Percentiles rank a stretch among this genome's conserved stretches.
These are phyloP conservation scores for Termitomyces sp. DNA, from an alignment of 768 basidiomycete genomes.

Conservation along the genomic window DNA sequence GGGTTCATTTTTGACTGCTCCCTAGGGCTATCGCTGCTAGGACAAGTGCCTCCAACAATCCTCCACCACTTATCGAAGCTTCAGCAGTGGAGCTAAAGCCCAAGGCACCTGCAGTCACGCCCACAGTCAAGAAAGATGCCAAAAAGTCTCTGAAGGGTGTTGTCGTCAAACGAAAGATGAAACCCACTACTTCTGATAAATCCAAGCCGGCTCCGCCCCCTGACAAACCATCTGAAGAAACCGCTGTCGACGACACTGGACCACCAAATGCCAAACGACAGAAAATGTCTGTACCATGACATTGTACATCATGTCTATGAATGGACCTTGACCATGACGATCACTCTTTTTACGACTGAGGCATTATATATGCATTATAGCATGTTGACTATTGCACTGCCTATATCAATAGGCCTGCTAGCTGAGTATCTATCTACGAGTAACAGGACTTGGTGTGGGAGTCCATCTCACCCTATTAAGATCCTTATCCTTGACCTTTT, in stretches of 20 bases:
- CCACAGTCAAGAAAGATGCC: conserved; percentile 55
- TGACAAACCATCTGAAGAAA: conserved; percentile 12
- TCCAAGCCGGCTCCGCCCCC: conserved; percentile 14
- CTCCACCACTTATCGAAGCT: conserved; percentile 39
- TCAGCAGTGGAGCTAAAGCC: conserved; percentile 32
- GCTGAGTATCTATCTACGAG: conserved; percentile 10
- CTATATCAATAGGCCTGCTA: neutral
- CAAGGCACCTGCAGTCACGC: conserved; percentile 25
- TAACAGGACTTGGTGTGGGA: conserved; percentile 55
- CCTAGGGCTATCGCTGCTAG: conserved; percentile 67
- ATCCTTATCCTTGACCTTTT: conserved; percentile 55
- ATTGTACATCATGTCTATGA: conserved; percentile 4
- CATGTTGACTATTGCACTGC: neutral
- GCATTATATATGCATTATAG: neutral
- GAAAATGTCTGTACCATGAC: conserved; percentile 40
- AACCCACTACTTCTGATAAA: conserved; percentile 29
- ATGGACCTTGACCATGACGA: neutral
- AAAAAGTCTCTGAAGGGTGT: conserved; percentile 78
- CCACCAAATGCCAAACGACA: conserved; percentile 56
- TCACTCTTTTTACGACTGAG: neutral
- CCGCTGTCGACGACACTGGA: conserved; percentile 4
- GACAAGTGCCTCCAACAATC: conserved; percentile 44
- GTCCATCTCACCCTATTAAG: conserved; percentile 74
- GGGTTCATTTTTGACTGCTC: conserved; percentile 1
- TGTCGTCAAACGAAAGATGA: conserved; percentile 74